Conservation (phyloP, 169 alveolate genomes). For the Plasmodium falciparum region DNA sequence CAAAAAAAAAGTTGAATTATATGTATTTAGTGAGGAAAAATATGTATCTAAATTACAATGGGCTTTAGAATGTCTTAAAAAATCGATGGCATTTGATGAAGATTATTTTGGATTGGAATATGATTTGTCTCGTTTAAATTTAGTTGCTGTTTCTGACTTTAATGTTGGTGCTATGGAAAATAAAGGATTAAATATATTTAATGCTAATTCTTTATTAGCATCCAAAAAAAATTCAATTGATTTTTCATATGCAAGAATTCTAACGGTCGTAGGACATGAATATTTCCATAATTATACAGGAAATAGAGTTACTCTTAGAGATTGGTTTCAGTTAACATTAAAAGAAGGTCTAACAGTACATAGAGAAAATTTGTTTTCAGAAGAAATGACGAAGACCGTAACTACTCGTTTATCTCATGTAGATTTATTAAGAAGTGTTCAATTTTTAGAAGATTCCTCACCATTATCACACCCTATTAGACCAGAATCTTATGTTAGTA, state of each 20-base stretch:
- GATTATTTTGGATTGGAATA: conserved; percentile 92
- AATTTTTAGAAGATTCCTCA: conserved; percentile 93
- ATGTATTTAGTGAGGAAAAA: conserved; percentile 89
- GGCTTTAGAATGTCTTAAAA: conserved; percentile 91
- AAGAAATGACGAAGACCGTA: conserved; percentile 86
- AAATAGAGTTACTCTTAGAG: conserved; percentile 94
- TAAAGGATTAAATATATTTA: conserved; percentile 94
- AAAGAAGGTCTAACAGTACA: conserved; percentile 96
- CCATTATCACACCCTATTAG: conserved; percentile 96
- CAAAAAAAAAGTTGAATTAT: conserved; percentile 85
- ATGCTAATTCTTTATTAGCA: conserved; percentile 91
- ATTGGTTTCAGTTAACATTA: conserved; percentile 95
- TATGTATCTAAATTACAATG: conserved; percentile 86
- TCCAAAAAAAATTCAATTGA: conserved; percentile 91
- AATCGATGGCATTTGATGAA: conserved; percentile 95
- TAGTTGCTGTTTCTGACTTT: conserved; percentile 92
- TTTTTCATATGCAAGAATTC: conserved; percentile 88
- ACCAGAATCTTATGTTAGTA: conserved; percentile 92
- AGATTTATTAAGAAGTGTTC: conserved; percentile 85
- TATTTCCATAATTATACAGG: conserved; percentile 96
- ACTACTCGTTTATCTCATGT: conserved; percentile 91
- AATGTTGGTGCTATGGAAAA: conserved; percentile 96
- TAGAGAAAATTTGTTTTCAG: conserved; percentile 91
- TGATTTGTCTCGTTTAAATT: conserved; percentile 92
- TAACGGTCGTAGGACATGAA: conserved; percentile 94